phyloP scores from a whole-genome alignment of 257 asterid genomes.

The Thymus quinquecostatus region DNA sequence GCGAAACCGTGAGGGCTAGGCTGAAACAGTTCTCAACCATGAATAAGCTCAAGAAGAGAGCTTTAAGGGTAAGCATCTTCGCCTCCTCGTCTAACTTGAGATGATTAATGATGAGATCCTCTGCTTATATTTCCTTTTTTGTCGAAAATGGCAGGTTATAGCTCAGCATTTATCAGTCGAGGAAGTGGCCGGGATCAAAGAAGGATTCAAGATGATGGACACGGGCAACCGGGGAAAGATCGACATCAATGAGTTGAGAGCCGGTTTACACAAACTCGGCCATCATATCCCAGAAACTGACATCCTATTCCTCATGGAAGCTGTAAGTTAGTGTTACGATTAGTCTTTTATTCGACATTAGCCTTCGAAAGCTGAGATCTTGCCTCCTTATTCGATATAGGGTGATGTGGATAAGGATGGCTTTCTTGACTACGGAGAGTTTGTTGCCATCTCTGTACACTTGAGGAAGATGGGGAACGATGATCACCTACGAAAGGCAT shows the following conservation, averaged over 20 bases:
- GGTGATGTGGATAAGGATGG: slow-evolving; percentile 92
- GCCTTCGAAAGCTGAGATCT: not conserved
- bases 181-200: slow-evolving; percentile 60
- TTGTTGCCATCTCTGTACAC: slow-evolving; percentile 86
- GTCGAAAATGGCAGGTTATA: slow-evolving; percentile 45
- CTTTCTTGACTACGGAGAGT: slow-evolving; percentile 75
- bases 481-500: slow-evolving; percentile 75
- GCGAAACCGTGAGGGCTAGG: slow-evolving; percentile 65
- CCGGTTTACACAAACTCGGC: slow-evolving; percentile 61
- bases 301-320: slow-evolving; percentile 62
- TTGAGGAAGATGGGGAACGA: slow-evolving; percentile 72
- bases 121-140: slow-evolving; percentile 17
- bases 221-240: slow-evolving; percentile 56
- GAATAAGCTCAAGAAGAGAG: slow-evolving; percentile 68
- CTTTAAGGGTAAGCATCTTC: slow-evolving; percentile 49
- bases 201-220: slow-evolving; percentile 60
- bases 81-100: not conserved
- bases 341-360: not conserved
- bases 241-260: slow-evolving; percentile 51
- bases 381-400: slow-evolving; percentile 34
- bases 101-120: not conserved
- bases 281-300: slow-evolving; percentile 62
- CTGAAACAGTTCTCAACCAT: slow-evolving; percentile 63
- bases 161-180: slow-evolving; percentile 64
- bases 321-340: slow-evolving; percentile 41